Evolutionary conservation across 2,329 filamentous ascomycete genomes (phyloP), one percentile per base, ranked within the genome.

Genomic region (Coniochaeta ligniaria): DNA sequence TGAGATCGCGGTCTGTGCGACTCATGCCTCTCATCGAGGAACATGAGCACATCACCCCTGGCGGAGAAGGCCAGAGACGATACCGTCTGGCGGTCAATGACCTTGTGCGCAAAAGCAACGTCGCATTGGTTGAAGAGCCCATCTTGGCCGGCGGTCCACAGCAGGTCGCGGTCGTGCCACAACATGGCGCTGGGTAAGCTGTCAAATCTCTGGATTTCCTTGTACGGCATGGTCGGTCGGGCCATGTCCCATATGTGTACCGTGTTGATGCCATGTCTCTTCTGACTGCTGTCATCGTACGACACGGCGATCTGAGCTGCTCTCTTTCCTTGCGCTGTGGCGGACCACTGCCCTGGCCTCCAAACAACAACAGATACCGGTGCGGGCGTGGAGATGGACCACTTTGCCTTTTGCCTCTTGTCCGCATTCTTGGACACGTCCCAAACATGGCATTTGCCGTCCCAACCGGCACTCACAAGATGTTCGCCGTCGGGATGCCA

Each of bases 401-500:
- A 87, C 65, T 85, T 84, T 0, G 86, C 78, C 70, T 86, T 88
- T 69, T 88, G 86, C 16, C 84, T 77, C 70, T 85, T 85, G 65
- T 88, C 85, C 17, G 82, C 83, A 7, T 76, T 78, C 58, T 75
- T 77, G 6, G 83, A 82, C 61, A 89, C 72, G 66, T 89, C 85
- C 87, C 87, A 90, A 6, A 89, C 82, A 66, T 86, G 79, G 43
- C 86, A 82, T 59, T 81, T 82, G 62, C 79, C 80, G 68, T 90
- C 87, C 64, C 81, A 76, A 7, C 86, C 85, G 5, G 81, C 85
- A 63, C 84, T 89, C 57, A 86, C 78, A 12, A 89, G 73, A 66
- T 89, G 85, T n/a, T 81, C 78, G 16, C 86, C 87, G 67, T 89
- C 86, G 0, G 84, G 83, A 65, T 90, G 87, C 87, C 87, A 90